Evolutionary conservation across 441 rosid species (phyloP), one percentile per base, ranked within the genome.

Genomic region (Pelargonium hybrid): DNA sequence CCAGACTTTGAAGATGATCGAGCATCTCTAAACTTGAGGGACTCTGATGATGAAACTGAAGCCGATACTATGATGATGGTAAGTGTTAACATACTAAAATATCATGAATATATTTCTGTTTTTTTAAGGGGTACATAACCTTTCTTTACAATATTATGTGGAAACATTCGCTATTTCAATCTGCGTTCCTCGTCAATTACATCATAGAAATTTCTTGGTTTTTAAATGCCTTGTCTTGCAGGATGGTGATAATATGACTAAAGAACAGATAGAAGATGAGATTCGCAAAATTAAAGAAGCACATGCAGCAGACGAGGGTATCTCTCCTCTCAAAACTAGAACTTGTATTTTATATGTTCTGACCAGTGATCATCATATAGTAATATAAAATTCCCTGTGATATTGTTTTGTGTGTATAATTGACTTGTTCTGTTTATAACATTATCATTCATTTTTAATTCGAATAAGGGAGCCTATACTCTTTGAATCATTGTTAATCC

Each of bases 281-380:
- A 88, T 91, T 26, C 83, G 83, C 78, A 90, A 82, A 82, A 84
- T 90, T 65, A 94, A 90, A 83, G 96, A 86, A 77, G 91, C 89
- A 26, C 92, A 91, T 83, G 96, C 96, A 31, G 96, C 87, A 76
- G 96, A 94, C 69, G 96, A 94, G 72, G 97, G 98, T 91, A 86
- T 62, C 43, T 66, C 68, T 57, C 41, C 66, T 67, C 62, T 34
- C 45, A 68, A 23, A 70, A 23, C 62, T 10, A 66, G 26, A 18
- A 62, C 14, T 45, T 73, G 11, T n/a, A 18, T 47, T 15, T 25
- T 65, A 1, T 54, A 15, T 54, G 61, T 54, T 54, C 8, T 54
- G 61, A 7, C 61, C 61, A 17, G 21, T 54, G 4, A n/a, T 48
- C 56, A 5, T 11, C 14, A n/a, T 47, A n/a, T 13, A 56, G 21